Evolutionary conservation across 768 basidiomycete genomes (phyloP).

Genomic region (Lanmaoa rubissima): DNA sequence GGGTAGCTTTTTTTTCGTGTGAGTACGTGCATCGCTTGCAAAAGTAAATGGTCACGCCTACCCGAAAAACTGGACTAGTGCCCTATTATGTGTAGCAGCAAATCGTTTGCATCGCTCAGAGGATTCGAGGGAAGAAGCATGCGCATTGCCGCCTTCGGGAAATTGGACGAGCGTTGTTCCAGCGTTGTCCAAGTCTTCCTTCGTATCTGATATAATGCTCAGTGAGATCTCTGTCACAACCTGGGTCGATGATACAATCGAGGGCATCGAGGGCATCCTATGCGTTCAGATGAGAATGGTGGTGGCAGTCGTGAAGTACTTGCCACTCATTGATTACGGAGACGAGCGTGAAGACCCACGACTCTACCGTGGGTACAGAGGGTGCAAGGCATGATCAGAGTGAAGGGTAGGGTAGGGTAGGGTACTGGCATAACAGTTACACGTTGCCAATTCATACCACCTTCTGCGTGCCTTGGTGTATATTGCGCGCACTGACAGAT

Average conservation of each 20-base stretch:
- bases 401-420: too few species aligned
- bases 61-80: slow-evolving; percentile 35
- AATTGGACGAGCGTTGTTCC: slow-evolving; percentile 8
- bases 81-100: slow-evolving; percentile 19
- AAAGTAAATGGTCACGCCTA: not conserved
- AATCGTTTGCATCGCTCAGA: not conserved
- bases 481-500: too few species aligned
- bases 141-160: too few species aligned
- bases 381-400: too few species aligned
- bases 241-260: slow-evolving; percentile 2
- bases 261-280: slow-evolving; percentile 12
- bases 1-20: not conserved
- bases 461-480: too few species aligned
- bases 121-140: not conserved
- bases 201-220: not conserved
- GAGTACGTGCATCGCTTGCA: not conserved
- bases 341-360: too few species aligned
- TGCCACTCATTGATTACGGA: too few species aligned
- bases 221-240: not conserved
- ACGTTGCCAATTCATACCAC: too few species aligned
- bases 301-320: not conserved
- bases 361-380: too few species aligned
- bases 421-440: too few species aligned
- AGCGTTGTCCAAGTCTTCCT: not conserved
- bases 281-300: not conserved